A percentile compares a stretch with the other conserved stretches of the same genome.
phyloP scores from a whole-genome alignment of 345 rosid species.

The Eucalyptus pumila region DNA sequence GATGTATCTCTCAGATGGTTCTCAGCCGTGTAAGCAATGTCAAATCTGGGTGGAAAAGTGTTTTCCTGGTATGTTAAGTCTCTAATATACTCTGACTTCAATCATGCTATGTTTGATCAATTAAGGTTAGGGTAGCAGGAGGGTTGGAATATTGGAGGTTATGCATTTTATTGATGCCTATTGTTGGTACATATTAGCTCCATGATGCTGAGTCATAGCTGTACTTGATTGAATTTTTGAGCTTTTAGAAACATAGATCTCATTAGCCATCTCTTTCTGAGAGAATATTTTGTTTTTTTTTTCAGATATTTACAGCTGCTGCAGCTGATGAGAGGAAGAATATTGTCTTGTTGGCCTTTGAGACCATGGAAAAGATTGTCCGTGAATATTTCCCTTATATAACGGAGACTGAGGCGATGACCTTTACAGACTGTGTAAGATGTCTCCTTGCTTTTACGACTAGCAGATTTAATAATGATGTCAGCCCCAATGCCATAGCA shows the following conservation, averaged over 20 bases:
- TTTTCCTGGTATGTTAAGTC: constrained; percentile 58
- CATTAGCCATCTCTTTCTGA: not conserved
- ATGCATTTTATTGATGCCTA: not conserved
- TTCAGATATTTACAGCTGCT: constrained; percentile 75
- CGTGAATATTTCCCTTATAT: constrained; percentile 85
- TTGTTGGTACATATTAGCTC: not conserved
- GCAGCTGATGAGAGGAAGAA: constrained; percentile 88
- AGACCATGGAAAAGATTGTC: constrained; percentile 93
- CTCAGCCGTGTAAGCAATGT: constrained; percentile 84
- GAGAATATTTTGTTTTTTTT: not conserved
- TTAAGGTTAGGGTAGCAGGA: not conserved
- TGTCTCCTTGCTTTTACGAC: constrained; percentile 91
- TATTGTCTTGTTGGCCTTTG: constrained; percentile 77
- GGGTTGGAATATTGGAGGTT: not conserved
- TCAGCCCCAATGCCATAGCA: constrained; percentile 93
- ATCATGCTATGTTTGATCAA: not conserved
- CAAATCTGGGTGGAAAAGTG: constrained; percentile 99
- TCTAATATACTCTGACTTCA: not conserved
- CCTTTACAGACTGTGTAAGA: constrained; percentile 87
- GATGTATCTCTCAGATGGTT: constrained; percentile 97
- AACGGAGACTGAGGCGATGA: constrained; percentile 90
- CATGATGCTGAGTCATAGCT: not conserved
- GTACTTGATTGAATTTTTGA: not conserved
- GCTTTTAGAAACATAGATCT: not conserved
- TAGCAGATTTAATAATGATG: constrained; percentile 77